Percentiles rank a stretch among this genome's conserved stretches.
phyloP scores from a whole-genome alignment of 2,329 filamentous ascomycete species.

The Microcyclosporella mali region DNA sequence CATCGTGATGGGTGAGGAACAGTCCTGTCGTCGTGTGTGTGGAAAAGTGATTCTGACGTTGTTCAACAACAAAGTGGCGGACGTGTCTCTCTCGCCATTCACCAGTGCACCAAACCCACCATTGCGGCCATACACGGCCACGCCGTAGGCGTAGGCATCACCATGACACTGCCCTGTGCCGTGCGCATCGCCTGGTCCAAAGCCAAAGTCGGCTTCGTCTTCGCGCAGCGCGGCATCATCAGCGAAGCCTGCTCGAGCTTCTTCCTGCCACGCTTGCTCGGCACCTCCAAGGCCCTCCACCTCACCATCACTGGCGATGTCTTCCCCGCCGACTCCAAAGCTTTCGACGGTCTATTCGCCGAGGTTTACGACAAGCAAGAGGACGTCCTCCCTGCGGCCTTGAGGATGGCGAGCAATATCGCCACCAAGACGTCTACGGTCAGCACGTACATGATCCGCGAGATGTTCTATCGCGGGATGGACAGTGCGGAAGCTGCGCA shows the following conservation, averaged over 20 bases:
- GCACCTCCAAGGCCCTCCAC: slow-evolving; percentile 12
- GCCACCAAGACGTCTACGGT: slow-evolving; percentile 15
- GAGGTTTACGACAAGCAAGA: slow-evolving; percentile 15
- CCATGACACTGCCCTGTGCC: slow-evolving; percentile 16
- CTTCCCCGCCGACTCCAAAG: slow-evolving; percentile 8
- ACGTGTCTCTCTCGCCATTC: slow-evolving; percentile 16
- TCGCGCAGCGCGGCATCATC: slow-evolving; percentile 17
- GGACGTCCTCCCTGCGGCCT: slow-evolving; percentile 13
- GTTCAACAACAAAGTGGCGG: slow-evolving; percentile 13
- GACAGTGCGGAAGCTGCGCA: slow-evolving; percentile 18
- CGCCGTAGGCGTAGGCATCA: slow-evolving; percentile 19
- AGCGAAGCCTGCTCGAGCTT: slow-evolving; percentile 19
- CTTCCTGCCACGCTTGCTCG: slow-evolving; percentile 17
- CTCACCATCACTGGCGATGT: slow-evolving; percentile 11
- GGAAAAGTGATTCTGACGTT: slow-evolving; percentile 1
- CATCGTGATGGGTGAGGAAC: slow-evolving; percentile 18
- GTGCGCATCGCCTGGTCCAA: slow-evolving; percentile 17
- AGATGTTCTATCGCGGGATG: slow-evolving; percentile 17
- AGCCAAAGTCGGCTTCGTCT: slow-evolving; percentile 20
- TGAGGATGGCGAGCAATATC: slow-evolving; percentile 13
- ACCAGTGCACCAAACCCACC: slow-evolving; percentile 19
- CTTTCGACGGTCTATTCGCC: slow-evolving; percentile 17
- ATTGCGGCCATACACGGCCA: slow-evolving; percentile 20
- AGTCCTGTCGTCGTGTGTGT: background rate
- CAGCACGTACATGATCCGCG: slow-evolving; percentile 20